Evolutionary conservation across 345 rosid genomes (phyloP), one percentile per base, ranked within the genome.

Genomic region (Chamaenerion angustifolium): DNA sequence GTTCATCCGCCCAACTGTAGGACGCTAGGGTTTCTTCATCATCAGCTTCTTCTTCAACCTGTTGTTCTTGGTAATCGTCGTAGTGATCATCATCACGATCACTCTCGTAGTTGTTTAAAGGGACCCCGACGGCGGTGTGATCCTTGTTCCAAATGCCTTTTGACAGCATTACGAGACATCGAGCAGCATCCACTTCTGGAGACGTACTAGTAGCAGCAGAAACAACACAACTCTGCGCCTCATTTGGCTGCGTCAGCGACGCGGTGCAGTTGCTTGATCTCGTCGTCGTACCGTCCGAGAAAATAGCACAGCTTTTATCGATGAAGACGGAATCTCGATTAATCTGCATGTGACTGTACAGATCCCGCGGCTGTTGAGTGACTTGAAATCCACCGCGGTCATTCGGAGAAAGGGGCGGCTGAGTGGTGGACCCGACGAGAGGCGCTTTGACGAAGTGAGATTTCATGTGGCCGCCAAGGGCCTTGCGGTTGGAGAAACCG

Each of bases 381-480:
- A n/a, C n/a, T n/a, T n/a, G 48, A 51, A 49, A 17, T 13, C 6
- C 42, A 12, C 1, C 8, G 9, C n/a, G n/a, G n/a, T n/a, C n/a
- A 17, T 1, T 51, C 43, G 48, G 40, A 1, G 15, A 40, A 23
- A 14, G 43, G 45, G 44, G 37, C 10, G 51, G n/a, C 9, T 2
- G 61, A 25, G 43, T n/a, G 53, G 14, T 0, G 8, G 55, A 16
- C 4, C 43, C 15, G 49, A 74, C 60, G 14, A 75, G 46, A 1
- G 76, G 80, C 13, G 64, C 68, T 54, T 71, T 79, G 16, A 64
- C 70, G 0, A 65, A 35, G 63, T 80, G 83, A 62, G 80, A 80
- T 76, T 78, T 72, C 80, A 80, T 80, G 59, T 76, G 87, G 12
- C 82, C 87, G 12, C 87, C 82, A 75, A 80, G 71, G 70, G 87